Evolutionary conservation across 495 filamentous ascomycete species (phyloP).

Genomic region (Aspergillus conjunctus): DNA sequence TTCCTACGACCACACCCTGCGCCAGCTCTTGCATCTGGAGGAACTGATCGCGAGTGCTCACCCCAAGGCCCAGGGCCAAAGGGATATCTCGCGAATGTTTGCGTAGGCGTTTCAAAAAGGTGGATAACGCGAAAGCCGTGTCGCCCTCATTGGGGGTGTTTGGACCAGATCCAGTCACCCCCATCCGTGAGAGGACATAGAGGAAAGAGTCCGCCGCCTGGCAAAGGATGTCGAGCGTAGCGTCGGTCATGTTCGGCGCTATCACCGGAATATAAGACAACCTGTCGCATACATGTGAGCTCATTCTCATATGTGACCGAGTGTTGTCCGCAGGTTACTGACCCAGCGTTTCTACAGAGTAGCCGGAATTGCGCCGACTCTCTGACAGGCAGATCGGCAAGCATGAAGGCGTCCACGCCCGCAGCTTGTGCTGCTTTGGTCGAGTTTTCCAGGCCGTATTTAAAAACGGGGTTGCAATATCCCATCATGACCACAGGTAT

Average conservation of each 20-base stretch:
- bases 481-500: constrained; percentile 86
- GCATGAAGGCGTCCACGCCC: constrained; percentile 86
- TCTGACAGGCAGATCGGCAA: constrained; percentile 86
- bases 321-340: background rate
- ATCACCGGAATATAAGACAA: background rate
- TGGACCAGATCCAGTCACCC: constrained; percentile 78
- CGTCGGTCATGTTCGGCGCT: background rate
- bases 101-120: constrained; percentile 74
- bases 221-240: background rate
- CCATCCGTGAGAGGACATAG: constrained; percentile 86
- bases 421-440: constrained; percentile 66
- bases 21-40: constrained; percentile 69
- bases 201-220: constrained; percentile 52
- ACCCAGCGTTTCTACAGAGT: constrained; percentile 63
- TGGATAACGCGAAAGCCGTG: constrained; percentile 57
- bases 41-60: constrained; percentile 87
- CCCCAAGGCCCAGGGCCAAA: constrained; percentile 82
- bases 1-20: constrained; percentile 87
- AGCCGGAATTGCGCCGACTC: constrained; percentile 81
- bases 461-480: constrained; percentile 85
- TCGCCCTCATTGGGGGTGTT: constrained; percentile 52
- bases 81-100: constrained; percentile 72
- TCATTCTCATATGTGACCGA: no score
- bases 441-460: constrained; percentile 71
- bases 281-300: background rate